Evolutionary conservation across 139 green algal genomes (phyloP), one percentile per base, ranked within the genome.

Genomic region (Yamagishiella unicocca): DNA sequence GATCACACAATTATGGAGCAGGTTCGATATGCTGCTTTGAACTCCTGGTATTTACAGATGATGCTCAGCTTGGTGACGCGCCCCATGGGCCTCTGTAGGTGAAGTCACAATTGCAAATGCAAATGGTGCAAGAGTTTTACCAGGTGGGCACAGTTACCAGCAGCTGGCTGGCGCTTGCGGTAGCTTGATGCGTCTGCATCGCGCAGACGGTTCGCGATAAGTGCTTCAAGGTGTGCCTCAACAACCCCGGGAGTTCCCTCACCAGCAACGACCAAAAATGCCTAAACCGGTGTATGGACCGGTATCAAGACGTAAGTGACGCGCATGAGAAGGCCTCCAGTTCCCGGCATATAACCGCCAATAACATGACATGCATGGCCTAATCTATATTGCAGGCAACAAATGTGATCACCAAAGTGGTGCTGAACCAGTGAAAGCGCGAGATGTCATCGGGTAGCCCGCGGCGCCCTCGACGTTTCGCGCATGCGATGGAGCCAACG

Each of bases 141-240:
- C 91, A 94, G 91, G 91, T 94, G 19, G 3, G 46, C 42, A n/a
- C n/a, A n/a, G n/a, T n/a, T n/a, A n/a, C n/a, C n/a, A n/a, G n/a
- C n/a, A n/a, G n/a, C n/a, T n/a, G n/a, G n/a, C n/a, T n/a, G n/a
- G n/a, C n/a, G n/a, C n/a, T n/a, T n/a, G n/a, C n/a, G n/a, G n/a
- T n/a, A n/a, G n/a, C n/a, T n/a, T n/a, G n/a, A n/a, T n/a, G n/a
- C n/a, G 53, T 24, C 35, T 31, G 6, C 37, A 24, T 67, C 19
- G 1, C 86, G 84, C 95, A 98, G 93, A 98, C 96, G 12, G 95
- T 99, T 37, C 91, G 97, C 8, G 97, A 99, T 90, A 98, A 98
- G 89, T 99, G 97, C 91, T 99, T 99, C 80, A 94, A 97, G 71
- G 92, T 94, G 81, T 99, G 97, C 89, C 83, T 99, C 27, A 96